phyloP scores from a whole-genome alignment of 768 basidiomycete species.

The Boletus bicolor region DNA sequence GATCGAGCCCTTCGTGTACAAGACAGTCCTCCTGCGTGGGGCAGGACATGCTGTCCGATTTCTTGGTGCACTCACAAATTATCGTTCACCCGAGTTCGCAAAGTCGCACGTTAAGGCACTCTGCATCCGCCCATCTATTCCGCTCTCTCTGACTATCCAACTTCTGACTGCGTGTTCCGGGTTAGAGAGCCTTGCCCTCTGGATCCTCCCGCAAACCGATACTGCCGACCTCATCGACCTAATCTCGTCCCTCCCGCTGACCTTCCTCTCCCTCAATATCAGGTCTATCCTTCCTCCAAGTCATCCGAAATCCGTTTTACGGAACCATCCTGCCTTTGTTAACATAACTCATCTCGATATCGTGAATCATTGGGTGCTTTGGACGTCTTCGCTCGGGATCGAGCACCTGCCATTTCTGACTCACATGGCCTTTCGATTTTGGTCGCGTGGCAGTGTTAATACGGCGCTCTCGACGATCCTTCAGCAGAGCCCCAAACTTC shows the following conservation, averaged over 20 bases:
- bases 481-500: not conserved
- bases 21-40: conserved; percentile 14
- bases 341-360: conserved; percentile 20
- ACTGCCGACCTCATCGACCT: not conserved
- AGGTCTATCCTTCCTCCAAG: not conserved
- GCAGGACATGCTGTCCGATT: conserved; percentile 9
- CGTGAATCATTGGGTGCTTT: conserved; percentile 19
- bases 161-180: conserved; percentile 12
- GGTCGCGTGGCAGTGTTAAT: conserved; percentile 11
- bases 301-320: not conserved
- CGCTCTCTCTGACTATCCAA: not conserved
- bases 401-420: conserved; percentile 12
- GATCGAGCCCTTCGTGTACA: conserved; percentile 22
- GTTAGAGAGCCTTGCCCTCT: conserved; percentile 16
- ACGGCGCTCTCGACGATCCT: conserved; percentile 6
- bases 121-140: conserved; percentile 17
- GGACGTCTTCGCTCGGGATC: conserved; percentile 17
- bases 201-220: conserved; percentile 8
- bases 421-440: conserved; percentile 16
- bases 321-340: conserved; percentile 10
- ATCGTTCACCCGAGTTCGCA: conserved; percentile 9
- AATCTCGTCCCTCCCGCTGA: conserved; percentile 13
- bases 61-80: conserved; percentile 2
- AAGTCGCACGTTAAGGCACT: conserved; percentile 12
- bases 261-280: conserved; percentile 17